Evolutionary conservation across 2,329 filamentous ascomycete species (phyloP), one percentile per base, ranked within the genome.

Genomic region (Tolypocladium guangdongense): DNA sequence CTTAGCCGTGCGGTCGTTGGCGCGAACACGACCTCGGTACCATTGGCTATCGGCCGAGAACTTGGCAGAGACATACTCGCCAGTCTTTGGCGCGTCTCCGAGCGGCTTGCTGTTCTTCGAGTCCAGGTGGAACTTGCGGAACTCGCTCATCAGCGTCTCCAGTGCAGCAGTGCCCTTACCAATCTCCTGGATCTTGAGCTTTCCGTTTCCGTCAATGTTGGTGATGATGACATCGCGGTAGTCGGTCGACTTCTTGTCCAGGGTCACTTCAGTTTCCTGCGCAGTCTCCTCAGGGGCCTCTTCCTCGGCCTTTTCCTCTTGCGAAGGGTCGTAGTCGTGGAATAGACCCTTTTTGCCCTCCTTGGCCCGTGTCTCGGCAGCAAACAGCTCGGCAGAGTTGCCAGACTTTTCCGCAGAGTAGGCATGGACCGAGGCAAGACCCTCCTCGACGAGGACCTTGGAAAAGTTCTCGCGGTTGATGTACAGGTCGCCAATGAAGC

Each of bases 321-420:
- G 83, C 35, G 86, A 89, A 10, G 93, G 92, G 66, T 96, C 90
- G 83, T 90, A 97, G 72, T 95, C 84, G 59, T 92, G 84, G 92
- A 93, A 99, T 60, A 97, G 68, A 48, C 88, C 89, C 74, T 91
- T 96, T 56, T 84, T 81, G 32, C 77, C 87, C 61, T 95, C 89
- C 76, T 99, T 97, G 49, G 93, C 93, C 63, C 82, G 85, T 71
- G 88, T 78, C 74, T 99, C 89, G 0, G 93, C 93, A 12, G 86
- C 86, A 64, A 92, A 85, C 10, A 97, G 82, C 72, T 97, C 92
- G 38, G 80, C 82, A 14, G 87, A 86, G 65, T 96, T 93, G 58
- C 91, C 92, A 18, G 89, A 87, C 76, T 95, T 95, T 74, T 99
- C 92, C 0, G 93, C 93, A 27, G 92, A 96, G 74, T 96, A 97